Evolutionary conservation across 768 basidiomycete species (phyloP).

Genomic region (Russula sp.): DNA sequence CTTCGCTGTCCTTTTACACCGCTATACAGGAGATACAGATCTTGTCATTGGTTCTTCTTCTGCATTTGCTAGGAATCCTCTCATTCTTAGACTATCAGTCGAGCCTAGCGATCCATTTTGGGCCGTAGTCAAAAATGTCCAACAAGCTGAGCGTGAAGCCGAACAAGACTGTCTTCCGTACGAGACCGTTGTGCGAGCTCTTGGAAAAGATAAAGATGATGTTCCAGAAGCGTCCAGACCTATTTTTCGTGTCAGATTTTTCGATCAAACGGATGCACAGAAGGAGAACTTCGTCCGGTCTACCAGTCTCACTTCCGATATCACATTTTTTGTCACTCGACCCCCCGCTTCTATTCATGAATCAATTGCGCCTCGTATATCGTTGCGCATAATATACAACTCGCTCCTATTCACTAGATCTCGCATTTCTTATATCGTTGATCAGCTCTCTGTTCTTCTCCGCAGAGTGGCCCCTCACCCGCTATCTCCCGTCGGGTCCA

Average conservation of each 20-base stretch:
- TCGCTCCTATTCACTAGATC: constrained; percentile 82
- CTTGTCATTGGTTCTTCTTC: constrained; percentile 88
- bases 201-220: constrained; percentile 63
- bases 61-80: constrained; percentile 63
- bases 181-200: constrained; percentile 61
- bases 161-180: constrained; percentile 78
- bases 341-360: constrained; percentile 61
- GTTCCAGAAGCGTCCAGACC: constrained; percentile 46
- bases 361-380: constrained; percentile 66
- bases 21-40: constrained; percentile 94
- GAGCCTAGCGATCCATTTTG: constrained; percentile 86
- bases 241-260: constrained; percentile 93
- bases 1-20: constrained; percentile 83
- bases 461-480: constrained; percentile 66
- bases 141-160: constrained; percentile 78
- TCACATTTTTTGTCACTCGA: constrained; percentile 83
- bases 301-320: constrained; percentile 83
- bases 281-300: constrained; percentile 70
- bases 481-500: constrained; percentile 63
- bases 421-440: constrained; percentile 73
- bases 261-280: constrained; percentile 79
- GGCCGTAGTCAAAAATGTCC: constrained; percentile 80
- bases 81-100: constrained; percentile 77
- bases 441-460: constrained; percentile 78
- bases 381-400: constrained; percentile 87